phyloP scores from a whole-genome alignment of 208 protist genomes.

The Crithidia sp. region DNA sequence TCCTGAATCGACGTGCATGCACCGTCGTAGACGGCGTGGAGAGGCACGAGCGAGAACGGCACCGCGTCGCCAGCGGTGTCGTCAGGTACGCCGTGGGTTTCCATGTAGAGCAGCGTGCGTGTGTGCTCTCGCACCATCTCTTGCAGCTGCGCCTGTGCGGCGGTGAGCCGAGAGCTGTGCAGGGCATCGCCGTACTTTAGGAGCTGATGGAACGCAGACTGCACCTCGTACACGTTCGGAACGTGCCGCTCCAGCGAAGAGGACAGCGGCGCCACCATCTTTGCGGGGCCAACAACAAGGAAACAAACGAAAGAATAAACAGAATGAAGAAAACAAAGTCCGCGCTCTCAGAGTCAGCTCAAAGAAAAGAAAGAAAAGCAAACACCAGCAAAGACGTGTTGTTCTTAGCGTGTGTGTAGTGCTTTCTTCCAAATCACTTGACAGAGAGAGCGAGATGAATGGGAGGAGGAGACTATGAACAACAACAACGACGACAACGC shows the following conservation, averaged over 20 bases:
- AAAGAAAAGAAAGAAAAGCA: no score
- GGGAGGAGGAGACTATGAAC: no score
- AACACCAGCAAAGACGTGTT: no score
- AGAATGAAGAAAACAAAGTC: neutral
- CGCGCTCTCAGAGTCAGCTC: no score
- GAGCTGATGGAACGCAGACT: constrained; percentile 21
- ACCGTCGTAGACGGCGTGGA: constrained; percentile 26
- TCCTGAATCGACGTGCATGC: constrained; percentile 10
- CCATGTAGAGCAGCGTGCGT: constrained; percentile 30
- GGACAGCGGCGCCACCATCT: neutral
- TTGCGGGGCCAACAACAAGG: neutral
- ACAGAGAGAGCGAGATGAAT: no score
- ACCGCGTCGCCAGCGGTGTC: neutral
- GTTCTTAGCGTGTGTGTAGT: no score
- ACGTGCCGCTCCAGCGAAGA: constrained; percentile 4
- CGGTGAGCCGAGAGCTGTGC: constrained; percentile 14
- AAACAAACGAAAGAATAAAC: neutral
- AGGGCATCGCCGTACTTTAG: constrained; percentile 10
- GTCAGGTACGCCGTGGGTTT: constrained; percentile 27
- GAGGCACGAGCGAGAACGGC: constrained; percentile 16
- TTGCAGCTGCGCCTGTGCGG: constrained; percentile 23
- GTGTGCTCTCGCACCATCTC: constrained; percentile 40
- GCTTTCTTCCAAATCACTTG: no score
- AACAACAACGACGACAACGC: no score
- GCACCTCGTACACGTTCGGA: constrained; percentile 35